Percentiles rank a stretch among this genome's conserved stretches.
Evolutionary conservation across 2,329 filamentous ascomycete genomes (phyloP).

Genomic region (Colletotrichum sidae): DNA sequence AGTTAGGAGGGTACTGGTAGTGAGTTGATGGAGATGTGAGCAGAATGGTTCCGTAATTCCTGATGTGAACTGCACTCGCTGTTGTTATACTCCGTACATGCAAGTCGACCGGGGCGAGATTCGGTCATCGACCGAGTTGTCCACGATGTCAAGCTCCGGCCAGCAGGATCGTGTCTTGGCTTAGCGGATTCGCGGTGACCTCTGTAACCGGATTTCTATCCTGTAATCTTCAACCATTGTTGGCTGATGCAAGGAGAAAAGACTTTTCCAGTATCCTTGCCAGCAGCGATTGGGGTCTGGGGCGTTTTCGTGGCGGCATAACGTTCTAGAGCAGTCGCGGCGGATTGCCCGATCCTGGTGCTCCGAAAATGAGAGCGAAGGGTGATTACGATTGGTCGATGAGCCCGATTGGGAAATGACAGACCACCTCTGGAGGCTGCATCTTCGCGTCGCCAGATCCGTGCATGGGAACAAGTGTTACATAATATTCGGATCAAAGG

Average conservation of each 20-base stretch:
- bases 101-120: too few species aligned
- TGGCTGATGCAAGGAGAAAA: background rate
- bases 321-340: background rate
- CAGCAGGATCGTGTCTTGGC: too few species aligned
- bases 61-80: too few species aligned
- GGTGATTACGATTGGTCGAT: background rate
- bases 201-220: too few species aligned
- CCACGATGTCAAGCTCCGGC: too few species aligned
- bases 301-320: slow-evolving; percentile 1
- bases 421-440: slow-evolving; percentile 9
- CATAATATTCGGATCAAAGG: slow-evolving; percentile 7
- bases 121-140: too few species aligned
- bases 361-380: background rate
- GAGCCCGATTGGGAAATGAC: slow-evolving; percentile 1
- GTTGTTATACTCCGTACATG: too few species aligned
- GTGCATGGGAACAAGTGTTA: background rate
- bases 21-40: too few species aligned
- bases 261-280: slow-evolving; percentile 1
- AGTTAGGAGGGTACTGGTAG: too few species aligned
- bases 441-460: background rate
- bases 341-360: slow-evolving; percentile 7
- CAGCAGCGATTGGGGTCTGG: background rate
- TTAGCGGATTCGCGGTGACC: too few species aligned
- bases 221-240: background rate
- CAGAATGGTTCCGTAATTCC: too few species aligned